These are phyloP conservation scores for Shiraia sp. DNA, from an alignment of 2,329 filamentous ascomycete genomes.

Conservation along the genomic window DNA sequence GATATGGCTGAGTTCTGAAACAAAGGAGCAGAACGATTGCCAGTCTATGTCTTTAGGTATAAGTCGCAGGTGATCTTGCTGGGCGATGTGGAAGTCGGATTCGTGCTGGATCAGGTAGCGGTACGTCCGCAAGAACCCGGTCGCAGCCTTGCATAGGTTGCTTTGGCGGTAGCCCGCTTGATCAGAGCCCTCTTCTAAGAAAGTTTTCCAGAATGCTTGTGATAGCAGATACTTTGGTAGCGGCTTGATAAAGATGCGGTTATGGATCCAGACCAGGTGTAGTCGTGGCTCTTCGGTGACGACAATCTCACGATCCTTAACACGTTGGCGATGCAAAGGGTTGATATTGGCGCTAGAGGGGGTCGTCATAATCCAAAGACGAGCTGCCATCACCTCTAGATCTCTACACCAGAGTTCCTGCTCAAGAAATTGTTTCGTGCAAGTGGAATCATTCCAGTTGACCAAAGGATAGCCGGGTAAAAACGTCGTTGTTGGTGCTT, in stretches of 20 bases:
- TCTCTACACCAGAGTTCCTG: slow-evolving; percentile 16
- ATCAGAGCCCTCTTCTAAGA: no score
- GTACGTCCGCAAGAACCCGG: slow-evolving; percentile 49
- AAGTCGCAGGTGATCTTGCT: slow-evolving; percentile 26
- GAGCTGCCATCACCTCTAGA: slow-evolving; percentile 21
- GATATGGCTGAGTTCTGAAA: slow-evolving; percentile 22
- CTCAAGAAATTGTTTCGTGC: slow-evolving; percentile 14
- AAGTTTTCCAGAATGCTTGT: no score
- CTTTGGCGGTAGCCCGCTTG: slow-evolving; percentile 3
- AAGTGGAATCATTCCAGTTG: neutral
- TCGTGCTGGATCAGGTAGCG: slow-evolving; percentile 45
- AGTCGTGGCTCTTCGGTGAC: no score
- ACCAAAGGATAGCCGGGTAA: neutral
- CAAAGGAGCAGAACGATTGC: slow-evolving; percentile 20
- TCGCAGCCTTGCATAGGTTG: slow-evolving; percentile 17
- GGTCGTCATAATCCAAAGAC: slow-evolving; percentile 20
- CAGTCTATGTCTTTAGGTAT: slow-evolving; percentile 24
- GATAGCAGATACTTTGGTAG: no score
- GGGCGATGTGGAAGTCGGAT: slow-evolving; percentile 44
- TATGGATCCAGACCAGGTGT: no score
- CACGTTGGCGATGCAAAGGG: slow-evolving; percentile 20
- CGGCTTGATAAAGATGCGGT: no score
- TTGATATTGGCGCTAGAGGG: slow-evolving; percentile 21
- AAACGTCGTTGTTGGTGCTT: neutral
- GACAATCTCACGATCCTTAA: no score